Percentiles rank a stretch among this genome's conserved stretches.
Evolutionary conservation across 1,139 yeast species (phyloP).

Genomic region (Groenewaldozyma sp.): DNA sequence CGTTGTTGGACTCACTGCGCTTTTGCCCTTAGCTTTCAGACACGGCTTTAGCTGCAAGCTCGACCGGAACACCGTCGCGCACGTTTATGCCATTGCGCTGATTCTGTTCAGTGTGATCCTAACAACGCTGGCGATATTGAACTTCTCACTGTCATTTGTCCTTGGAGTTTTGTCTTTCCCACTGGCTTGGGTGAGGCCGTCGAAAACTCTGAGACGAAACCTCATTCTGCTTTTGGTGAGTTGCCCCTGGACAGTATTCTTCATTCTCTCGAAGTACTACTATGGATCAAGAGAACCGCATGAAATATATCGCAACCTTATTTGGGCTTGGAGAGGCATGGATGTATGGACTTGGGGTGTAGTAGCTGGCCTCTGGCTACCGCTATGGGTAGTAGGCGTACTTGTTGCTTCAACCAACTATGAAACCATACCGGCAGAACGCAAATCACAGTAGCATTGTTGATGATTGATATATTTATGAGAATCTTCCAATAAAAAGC

Average conservation of each 20-base stretch:
- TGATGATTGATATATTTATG: neutral
- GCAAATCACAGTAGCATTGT: neutral
- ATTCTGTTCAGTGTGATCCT: constrained; percentile 59
- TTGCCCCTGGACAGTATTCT: constrained; percentile 22
- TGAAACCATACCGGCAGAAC: neutral
- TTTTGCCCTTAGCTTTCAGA: constrained; percentile 10
- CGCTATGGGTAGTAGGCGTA: constrained; percentile 61
- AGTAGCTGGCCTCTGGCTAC: constrained; percentile 68
- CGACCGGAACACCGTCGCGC: constrained; percentile 8
- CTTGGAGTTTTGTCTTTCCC: constrained; percentile 67
- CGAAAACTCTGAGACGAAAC: constrained; percentile 17
- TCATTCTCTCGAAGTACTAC: constrained; percentile 35
- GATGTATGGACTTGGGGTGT: constrained; percentile 88
- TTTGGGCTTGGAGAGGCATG: constrained; percentile 57
- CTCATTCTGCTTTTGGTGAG: constrained; percentile 16
- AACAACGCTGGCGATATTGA: constrained; percentile 68
- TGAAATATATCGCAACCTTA: constrained; percentile 25
- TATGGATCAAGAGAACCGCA: constrained; percentile 6
- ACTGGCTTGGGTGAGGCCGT: constrained; percentile 52
- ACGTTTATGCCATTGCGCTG: constrained; percentile 37
- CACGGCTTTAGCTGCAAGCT: constrained; percentile 5
- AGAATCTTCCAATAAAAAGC: neutral
- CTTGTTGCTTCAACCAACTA: constrained; percentile 17
- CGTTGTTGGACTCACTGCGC: constrained; percentile 8
- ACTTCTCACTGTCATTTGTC: constrained; percentile 69